Evolutionary conservation across 495 filamentous ascomycete genomes (phyloP).

Genomic region (Cercophora samala): DNA sequence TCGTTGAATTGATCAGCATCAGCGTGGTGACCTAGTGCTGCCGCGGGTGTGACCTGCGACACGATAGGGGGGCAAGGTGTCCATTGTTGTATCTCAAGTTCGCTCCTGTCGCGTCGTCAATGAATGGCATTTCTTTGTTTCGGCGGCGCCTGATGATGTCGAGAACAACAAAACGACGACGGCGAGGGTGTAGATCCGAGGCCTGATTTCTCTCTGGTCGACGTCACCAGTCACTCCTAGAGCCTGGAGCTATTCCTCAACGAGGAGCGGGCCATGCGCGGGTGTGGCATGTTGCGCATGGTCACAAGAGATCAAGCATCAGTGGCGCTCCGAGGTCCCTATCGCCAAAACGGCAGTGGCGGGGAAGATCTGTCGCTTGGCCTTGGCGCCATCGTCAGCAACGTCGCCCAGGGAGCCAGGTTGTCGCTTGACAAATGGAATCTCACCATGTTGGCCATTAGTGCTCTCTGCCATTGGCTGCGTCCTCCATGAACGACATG

Average conservation of each 20-base stretch:
- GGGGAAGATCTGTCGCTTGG: conserved; percentile 22
- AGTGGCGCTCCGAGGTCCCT: conserved; percentile 11
- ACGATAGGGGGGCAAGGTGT: neutral
- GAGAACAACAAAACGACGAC: neutral
- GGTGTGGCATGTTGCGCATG: conserved; percentile 4
- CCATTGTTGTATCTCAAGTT: conserved; percentile 1
- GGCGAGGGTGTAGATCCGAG: neutral
- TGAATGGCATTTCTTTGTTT: neutral
- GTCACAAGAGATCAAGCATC: conserved; percentile 10
- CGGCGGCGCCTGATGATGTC: neutral
- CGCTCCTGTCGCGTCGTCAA: neutral
- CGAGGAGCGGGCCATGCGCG: neutral
- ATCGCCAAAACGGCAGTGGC: conserved; percentile 13
- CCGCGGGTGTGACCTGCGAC: neutral
- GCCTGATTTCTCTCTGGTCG: neutral
- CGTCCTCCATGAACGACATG: neutral
- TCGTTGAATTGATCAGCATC: neutral
- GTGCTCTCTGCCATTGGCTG: conserved; percentile 14
- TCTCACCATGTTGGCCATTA: conserved; percentile 12
- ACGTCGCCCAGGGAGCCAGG: neutral
- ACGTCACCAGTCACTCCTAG: conserved; percentile 1
- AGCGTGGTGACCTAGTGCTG: neutral
- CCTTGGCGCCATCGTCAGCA: conserved; percentile 14
- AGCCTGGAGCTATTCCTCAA: neutral
- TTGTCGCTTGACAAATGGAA: conserved; percentile 23